A percentile compares a stretch with the other conserved stretches of the same genome.
These are phyloP conservation scores for Fusarium virguliforme DNA, from an alignment of 2,329 filamentous ascomycete species.

Conservation along the genomic window DNA sequence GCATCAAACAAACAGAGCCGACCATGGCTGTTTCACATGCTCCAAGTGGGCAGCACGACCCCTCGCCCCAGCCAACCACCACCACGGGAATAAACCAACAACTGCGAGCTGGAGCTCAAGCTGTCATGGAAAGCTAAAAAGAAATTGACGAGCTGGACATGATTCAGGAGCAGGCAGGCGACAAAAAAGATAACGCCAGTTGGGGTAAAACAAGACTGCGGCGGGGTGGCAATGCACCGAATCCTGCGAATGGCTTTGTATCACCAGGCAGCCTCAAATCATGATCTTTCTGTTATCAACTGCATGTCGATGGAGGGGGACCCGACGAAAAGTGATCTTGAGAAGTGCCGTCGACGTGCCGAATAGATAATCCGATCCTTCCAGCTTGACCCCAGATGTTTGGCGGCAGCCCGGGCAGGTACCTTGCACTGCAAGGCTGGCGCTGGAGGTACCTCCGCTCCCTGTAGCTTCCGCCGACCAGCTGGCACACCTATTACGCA, in stretches of 20 bases:
- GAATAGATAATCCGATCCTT: slow-evolving; percentile 51
- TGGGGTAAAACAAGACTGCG: background rate
- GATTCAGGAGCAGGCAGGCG: slow-evolving; percentile 9
- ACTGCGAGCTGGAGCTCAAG: slow-evolving; percentile 9
- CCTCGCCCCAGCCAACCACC: slow-evolving; percentile 11
- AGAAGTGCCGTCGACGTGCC: slow-evolving; percentile 29
- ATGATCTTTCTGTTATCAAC: slow-evolving; percentile 16
- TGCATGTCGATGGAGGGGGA: slow-evolving; percentile 8
- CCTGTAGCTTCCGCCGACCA: slow-evolving; percentile 43
- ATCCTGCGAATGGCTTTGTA: slow-evolving; percentile 2
- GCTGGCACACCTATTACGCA: slow-evolving; percentile 57
- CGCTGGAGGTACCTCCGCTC: slow-evolving; percentile 46
- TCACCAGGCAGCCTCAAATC: slow-evolving; percentile 8
- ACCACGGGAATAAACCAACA: slow-evolving; percentile 37
- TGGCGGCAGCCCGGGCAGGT: slow-evolving; percentile 26
- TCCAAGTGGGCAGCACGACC: slow-evolving; percentile 20
- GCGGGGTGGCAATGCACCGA: slow-evolving; percentile 3
- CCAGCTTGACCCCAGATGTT: slow-evolving; percentile 28
- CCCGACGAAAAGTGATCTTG: slow-evolving; percentile 19
- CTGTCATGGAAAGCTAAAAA: background rate
- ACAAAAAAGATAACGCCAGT: background rate
- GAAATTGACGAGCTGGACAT: slow-evolving; percentile 12
- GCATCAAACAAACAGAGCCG: slow-evolving; percentile 20
- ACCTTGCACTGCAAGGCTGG: slow-evolving; percentile 43
- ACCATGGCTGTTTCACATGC: slow-evolving; percentile 20